phyloP scores from a whole-genome alignment of 495 filamentous ascomycete genomes.

The Corynascus novoguineensis region DNA sequence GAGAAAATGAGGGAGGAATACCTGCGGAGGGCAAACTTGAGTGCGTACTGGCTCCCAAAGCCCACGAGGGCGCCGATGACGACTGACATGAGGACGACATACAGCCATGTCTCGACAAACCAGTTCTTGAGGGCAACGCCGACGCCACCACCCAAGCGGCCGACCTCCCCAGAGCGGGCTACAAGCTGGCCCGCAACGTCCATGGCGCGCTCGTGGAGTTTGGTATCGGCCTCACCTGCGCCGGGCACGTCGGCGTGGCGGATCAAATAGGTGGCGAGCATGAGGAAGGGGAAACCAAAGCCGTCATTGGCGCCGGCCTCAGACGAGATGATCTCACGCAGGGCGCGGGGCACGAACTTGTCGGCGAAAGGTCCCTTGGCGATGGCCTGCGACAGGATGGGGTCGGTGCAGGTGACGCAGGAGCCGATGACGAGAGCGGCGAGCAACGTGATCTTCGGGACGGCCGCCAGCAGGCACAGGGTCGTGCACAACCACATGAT shows the following conservation, averaged over 20 bases:
- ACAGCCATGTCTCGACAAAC: slow-evolving; percentile 78
- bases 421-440: slow-evolving; percentile 55
- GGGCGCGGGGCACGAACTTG: slow-evolving; percentile 50
- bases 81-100: slow-evolving; percentile 67
- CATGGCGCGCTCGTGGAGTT: neutral
- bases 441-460: slow-evolving; percentile 49
- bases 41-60: slow-evolving; percentile 57
- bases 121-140: slow-evolving; percentile 67
- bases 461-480: slow-evolving; percentile 64
- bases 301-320: slow-evolving; percentile 59
- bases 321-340: slow-evolving; percentile 58
- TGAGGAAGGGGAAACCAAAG: slow-evolving; percentile 55
- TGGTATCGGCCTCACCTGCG: slow-evolving; percentile 7
- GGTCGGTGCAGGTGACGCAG: slow-evolving; percentile 58
- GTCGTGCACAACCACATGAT: slow-evolving; percentile 78
- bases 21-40: slow-evolving; percentile 36
- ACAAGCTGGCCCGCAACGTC: slow-evolving; percentile 12
- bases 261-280: slow-evolving; percentile 51
- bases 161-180: slow-evolving; percentile 49
- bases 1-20: neutral
- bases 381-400: slow-evolving; percentile 55
- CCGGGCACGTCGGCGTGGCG: slow-evolving; percentile 45
- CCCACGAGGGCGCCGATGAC: slow-evolving; percentile 67
- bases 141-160: slow-evolving; percentile 44
- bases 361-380: slow-evolving; percentile 59